Conservation (phyloP, 2,329 filamentous ascomycete genomes). For the Calonectria ilicicola region DNA sequence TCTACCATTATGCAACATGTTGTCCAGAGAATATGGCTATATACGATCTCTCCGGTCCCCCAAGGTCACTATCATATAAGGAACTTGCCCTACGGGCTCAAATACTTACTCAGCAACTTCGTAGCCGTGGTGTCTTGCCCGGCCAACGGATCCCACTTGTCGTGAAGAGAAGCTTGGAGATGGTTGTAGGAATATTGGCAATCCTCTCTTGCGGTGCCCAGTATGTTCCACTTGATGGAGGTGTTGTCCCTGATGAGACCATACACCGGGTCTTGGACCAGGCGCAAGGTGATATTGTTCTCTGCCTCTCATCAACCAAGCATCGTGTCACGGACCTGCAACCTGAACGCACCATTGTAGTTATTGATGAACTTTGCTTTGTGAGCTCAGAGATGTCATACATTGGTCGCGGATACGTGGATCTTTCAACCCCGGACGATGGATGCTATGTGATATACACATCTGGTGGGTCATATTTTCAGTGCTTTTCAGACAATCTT, state of each 20-base stretch:
- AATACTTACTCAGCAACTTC: constrained; percentile 55
- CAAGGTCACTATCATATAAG: constrained; percentile 55
- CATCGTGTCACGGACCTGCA: constrained; percentile 46
- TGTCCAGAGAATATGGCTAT: constrained; percentile 54
- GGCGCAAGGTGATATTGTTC: constrained; percentile 55
- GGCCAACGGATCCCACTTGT: constrained; percentile 65
- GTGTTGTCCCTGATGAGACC: constrained; percentile 61
- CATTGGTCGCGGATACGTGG: constrained; percentile 35
- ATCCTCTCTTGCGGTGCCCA: constrained; percentile 68
- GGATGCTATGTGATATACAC: constrained; percentile 67
- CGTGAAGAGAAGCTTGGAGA: constrained; percentile 66
- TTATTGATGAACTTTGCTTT: constrained; percentile 42
- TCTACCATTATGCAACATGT: constrained; percentile 51
- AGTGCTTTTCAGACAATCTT: background rate
- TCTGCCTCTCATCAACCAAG: constrained; percentile 59
- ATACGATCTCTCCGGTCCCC: constrained; percentile 47
- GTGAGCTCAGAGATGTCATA: background rate
- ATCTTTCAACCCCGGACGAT: constrained; percentile 49
- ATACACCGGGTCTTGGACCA: constrained; percentile 63
- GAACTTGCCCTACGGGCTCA: constrained; percentile 58
- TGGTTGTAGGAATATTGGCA: constrained; percentile 68
- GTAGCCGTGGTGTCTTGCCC: constrained; percentile 52
- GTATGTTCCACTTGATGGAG: constrained; percentile 70
- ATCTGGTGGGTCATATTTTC: constrained; percentile 53
- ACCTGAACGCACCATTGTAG: constrained; percentile 38